Evolutionary conservation across 78 protist genomes (phyloP).

Genomic region (Fonticula alba): DNA sequence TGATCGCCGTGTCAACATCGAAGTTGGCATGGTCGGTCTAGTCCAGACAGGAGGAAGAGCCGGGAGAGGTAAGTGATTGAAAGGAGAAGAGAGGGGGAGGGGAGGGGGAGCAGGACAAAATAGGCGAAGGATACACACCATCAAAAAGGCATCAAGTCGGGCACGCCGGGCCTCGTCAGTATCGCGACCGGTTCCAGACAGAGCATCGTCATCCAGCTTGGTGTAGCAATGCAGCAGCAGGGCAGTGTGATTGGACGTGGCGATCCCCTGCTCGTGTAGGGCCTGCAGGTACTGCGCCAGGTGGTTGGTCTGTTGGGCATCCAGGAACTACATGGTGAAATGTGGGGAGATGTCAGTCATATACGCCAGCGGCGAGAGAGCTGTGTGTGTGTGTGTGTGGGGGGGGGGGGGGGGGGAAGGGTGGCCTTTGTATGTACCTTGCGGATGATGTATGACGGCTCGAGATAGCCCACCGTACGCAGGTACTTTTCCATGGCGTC

Average conservation of each 20-base stretch:
- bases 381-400: no score
- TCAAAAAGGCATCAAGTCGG: constrained; percentile 61
- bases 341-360: background rate
- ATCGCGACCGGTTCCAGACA: no score
- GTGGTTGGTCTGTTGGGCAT: constrained; percentile 79
- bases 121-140: background rate
- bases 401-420: no score
- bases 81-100: background rate
- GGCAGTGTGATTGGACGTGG: constrained; percentile 79
- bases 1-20: constrained; percentile 78
- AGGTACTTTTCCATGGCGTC: constrained; percentile 78
- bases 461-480: constrained; percentile 75
- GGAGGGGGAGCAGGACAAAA: background rate
- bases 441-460: constrained; percentile 87
- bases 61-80: background rate
- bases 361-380: background rate
- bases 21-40: constrained; percentile 34
- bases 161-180: no score
- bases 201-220: constrained; percentile 65
- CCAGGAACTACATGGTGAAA: constrained; percentile 37
- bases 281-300: constrained; percentile 71
- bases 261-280: constrained; percentile 52
- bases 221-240: constrained; percentile 84
- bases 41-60: background rate
- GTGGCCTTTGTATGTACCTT: constrained; percentile 12